These are phyloP conservation scores for Cutaneotrichosporon sp. DNA, from an alignment of 1,284 basidiomycete genomes.

Conservation along the genomic window DNA sequence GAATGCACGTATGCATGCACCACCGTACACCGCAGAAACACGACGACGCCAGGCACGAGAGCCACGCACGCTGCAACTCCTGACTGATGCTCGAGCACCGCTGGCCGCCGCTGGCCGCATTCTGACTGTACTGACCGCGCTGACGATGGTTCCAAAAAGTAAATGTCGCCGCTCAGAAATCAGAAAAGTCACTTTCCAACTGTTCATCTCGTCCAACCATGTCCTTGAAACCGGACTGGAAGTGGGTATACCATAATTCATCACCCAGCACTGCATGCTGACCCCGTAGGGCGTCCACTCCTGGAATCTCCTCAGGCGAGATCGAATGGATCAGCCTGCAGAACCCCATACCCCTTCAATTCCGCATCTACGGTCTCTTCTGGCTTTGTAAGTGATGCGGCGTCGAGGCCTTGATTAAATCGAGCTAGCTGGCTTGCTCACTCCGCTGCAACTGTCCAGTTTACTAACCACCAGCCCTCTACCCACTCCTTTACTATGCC, in stretches of 20 bases:
- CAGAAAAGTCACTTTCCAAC: no score
- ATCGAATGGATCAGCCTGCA: slow-evolving; percentile 77
- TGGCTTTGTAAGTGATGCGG: slow-evolving; percentile 52
- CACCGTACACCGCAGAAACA: no score
- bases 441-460: no score
- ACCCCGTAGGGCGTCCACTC: slow-evolving; percentile 27
- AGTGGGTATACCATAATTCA: background rate
- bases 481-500: slow-evolving; percentile 84
- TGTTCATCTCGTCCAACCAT: no score
- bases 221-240: background rate
- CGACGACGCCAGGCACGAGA: no score
- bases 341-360: slow-evolving; percentile 68
- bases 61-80: no score
- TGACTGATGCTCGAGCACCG: no score
- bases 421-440: no score
- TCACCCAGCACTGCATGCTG: background rate
- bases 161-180: background rate
- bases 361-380: slow-evolving; percentile 76
- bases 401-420: no score
- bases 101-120: no score
- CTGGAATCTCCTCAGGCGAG: slow-evolving; percentile 68
- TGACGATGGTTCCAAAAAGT: background rate
- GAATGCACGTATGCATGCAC: no score
- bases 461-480: slow-evolving; percentile 54
- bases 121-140: no score